Evolutionary conservation across 1,139 yeast genomes (phyloP).

Genomic region (Debaryomyces fabryi): DNA sequence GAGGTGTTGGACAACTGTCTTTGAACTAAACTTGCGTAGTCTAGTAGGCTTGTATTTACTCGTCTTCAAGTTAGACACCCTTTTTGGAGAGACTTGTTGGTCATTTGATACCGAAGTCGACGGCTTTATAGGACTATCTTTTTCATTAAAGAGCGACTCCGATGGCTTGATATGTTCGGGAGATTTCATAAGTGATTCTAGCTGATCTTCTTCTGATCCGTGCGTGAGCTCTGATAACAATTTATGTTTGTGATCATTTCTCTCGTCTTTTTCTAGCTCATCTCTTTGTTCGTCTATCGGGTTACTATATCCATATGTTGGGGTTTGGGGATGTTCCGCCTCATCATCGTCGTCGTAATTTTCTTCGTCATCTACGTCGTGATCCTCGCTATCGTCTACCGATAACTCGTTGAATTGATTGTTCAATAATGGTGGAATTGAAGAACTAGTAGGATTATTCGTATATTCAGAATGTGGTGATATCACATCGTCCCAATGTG

Average conservation of each 20-base stretch:
- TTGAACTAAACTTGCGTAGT: constrained; percentile 39
- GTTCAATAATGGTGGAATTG: constrained; percentile 20
- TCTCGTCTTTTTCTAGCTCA: constrained; percentile 37
- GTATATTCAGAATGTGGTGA: constrained; percentile 22
- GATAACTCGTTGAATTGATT: constrained; percentile 32
- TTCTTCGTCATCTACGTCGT: constrained; percentile 25
- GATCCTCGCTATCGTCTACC: constrained; percentile 23
- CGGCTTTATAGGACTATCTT: constrained; percentile 38
- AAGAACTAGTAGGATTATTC: constrained; percentile 13
- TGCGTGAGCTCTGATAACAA: constrained; percentile 40
- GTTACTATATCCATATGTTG: constrained; percentile 16
- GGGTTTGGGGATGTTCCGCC: constrained; percentile 5
- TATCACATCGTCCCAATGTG: constrained; percentile 42
- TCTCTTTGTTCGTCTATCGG: constrained; percentile 36
- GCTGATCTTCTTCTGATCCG: constrained; percentile 29
- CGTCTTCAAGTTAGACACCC: constrained; percentile 15
- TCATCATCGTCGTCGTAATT: constrained; percentile 16
- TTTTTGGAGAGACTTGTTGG: constrained; percentile 14
- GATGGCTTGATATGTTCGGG: constrained; percentile 22
- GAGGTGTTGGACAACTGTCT: constrained; percentile 36
- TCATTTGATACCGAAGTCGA: constrained; percentile 37
- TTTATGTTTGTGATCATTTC: constrained; percentile 39
- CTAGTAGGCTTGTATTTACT: constrained; percentile 46
- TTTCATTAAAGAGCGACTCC: constrained; percentile 40
- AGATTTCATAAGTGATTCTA: constrained; percentile 27